phyloP scores from a whole-genome alignment of 306 rosid species.

The Vigna reflexopilosa region DNA sequence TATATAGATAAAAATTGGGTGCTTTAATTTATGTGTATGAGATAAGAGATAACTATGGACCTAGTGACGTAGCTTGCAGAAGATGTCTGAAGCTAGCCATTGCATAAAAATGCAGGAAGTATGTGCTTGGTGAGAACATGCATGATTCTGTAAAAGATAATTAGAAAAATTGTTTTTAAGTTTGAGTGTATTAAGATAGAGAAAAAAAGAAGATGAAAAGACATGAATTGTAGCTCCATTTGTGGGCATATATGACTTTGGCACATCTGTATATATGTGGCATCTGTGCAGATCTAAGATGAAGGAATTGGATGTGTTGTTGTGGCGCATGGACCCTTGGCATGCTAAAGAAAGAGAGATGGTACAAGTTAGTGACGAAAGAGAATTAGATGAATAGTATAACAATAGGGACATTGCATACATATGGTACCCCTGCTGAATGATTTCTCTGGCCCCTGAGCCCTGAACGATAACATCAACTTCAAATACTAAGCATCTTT shows the following conservation, averaged over 20 bases:
- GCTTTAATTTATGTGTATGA: background rate
- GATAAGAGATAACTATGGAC: background rate
- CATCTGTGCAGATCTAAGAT: constrained; percentile 34
- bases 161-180: background rate
- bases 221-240: background rate
- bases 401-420: constrained; percentile 56
- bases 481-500: constrained; percentile 43
- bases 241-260: constrained; percentile 23
- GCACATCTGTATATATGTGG: constrained; percentile 39
- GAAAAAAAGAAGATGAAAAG: background rate
- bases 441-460: constrained; percentile 46
- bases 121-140: background rate
- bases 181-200: background rate
- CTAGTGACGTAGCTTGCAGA: background rate
- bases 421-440: constrained; percentile 47
- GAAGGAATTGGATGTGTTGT: constrained; percentile 35
- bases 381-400: constrained; percentile 50
- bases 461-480: constrained; percentile 48
- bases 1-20: background rate
- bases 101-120: constrained; percentile 1
- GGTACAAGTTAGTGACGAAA: constrained; percentile 51
- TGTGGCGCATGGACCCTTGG: constrained; percentile 51
- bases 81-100: background rate
- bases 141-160: background rate
- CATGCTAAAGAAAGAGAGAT: constrained; percentile 41